Conservation (phyloP, 2,329 filamentous ascomycete species). For the Dothideomycetes sp. region DNA sequence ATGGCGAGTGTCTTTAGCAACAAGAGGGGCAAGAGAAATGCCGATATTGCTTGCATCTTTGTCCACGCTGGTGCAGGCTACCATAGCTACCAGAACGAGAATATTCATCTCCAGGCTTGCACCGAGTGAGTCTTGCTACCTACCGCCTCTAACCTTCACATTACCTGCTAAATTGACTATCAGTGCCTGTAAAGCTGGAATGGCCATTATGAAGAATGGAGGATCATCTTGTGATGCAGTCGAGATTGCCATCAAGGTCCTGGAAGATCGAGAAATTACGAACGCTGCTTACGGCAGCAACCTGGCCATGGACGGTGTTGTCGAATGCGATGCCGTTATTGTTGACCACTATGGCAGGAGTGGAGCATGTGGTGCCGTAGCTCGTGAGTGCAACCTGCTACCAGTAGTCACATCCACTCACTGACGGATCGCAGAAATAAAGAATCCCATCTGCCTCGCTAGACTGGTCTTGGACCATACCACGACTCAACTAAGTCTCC, state of each 20-base stretch:
- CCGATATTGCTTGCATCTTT: constrained; percentile 65
- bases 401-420: background rate
- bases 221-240: constrained; percentile 78
- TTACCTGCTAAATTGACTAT: constrained; percentile 12
- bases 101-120: constrained; percentile 73
- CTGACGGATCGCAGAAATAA: constrained; percentile 53
- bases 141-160: background rate
- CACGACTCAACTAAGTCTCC: constrained; percentile 65
- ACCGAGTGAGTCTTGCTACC: constrained; percentile 71
- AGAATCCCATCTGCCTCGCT: constrained; percentile 83
- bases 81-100: constrained; percentile 79
- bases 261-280: constrained; percentile 92
- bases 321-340: constrained; percentile 90
- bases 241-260: constrained; percentile 73
- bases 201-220: constrained; percentile 69
- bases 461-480: constrained; percentile 72
- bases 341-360: constrained; percentile 86
- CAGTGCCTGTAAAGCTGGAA: constrained; percentile 74
- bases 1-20: constrained; percentile 25
- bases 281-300: constrained; percentile 97
- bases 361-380: constrained; percentile 82
- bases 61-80: constrained; percentile 93
- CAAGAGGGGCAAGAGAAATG: constrained; percentile 26
- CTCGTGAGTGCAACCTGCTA: constrained; percentile 52
- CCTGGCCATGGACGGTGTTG: constrained; percentile 74